phyloP scores from a whole-genome alignment of 139 green algal genomes.

The Nannochloris sp. region DNA sequence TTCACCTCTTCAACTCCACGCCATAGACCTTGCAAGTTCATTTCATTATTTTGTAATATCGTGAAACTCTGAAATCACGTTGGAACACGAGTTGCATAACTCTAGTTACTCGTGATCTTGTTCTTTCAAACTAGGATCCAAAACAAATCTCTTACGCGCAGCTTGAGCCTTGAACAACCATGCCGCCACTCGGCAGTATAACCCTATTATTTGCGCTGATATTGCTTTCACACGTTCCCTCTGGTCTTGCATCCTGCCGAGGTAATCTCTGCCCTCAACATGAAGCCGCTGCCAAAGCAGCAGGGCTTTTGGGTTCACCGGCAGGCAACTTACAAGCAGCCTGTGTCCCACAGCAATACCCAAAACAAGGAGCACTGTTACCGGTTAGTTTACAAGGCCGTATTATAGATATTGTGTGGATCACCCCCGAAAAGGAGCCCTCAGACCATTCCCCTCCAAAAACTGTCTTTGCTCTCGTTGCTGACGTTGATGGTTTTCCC shows the following conservation, averaged over 20 bases:
- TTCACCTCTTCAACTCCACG: too few relatives aligned
- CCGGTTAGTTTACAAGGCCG: conserved; percentile 7
- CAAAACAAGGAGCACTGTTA: conserved; percentile 14
- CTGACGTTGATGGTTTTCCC: conserved; percentile 12
- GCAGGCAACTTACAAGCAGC: background rate
- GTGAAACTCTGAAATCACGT: too few relatives aligned
- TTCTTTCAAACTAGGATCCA: too few relatives aligned
- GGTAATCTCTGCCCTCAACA: conserved; percentile 20
- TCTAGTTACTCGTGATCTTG: too few relatives aligned
- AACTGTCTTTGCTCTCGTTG: conserved; percentile 35
- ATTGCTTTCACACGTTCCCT: background rate
- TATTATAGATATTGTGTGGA: conserved; percentile 5
- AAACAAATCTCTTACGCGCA: too few relatives aligned
- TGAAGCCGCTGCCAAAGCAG: conserved; percentile 3
- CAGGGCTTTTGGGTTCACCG: conserved; percentile 24
- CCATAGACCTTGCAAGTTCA: too few relatives aligned
- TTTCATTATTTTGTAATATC: too few relatives aligned
- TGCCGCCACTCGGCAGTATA: background rate
- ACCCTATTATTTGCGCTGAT: background rate
- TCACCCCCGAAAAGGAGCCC: background rate
- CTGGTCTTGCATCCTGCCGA: background rate
- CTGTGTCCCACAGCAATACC: conserved; percentile 22
- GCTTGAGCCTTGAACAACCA: too few relatives aligned
- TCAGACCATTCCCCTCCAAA: background rate
- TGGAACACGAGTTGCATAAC: too few relatives aligned